A percentile compares a stretch with the other conserved stretches of the same genome.
Evolutionary conservation across 306 rosid species (phyloP).

Genomic region (Prunus armeniaca): DNA sequence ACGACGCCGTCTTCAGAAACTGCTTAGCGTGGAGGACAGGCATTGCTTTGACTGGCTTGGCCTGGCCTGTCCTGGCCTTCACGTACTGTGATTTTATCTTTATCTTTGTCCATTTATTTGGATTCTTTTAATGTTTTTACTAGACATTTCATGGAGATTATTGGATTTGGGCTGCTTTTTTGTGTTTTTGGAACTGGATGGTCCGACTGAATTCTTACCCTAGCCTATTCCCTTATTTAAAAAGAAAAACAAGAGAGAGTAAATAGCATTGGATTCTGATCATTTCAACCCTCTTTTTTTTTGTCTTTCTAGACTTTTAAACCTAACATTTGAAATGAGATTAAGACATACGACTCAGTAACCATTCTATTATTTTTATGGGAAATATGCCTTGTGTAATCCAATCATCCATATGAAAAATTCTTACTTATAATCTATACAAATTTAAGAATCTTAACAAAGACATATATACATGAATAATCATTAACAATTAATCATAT

Average conservation of each 20-base stretch:
- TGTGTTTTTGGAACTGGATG: not conserved
- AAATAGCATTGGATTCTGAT: constrained; percentile 10
- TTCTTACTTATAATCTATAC: not conserved
- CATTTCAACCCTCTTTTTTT: not conserved
- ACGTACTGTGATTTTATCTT: not conserved
- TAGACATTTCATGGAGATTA: not conserved
- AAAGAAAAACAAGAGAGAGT: not conserved
- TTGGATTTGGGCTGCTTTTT: not conserved
- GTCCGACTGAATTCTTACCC: not conserved
- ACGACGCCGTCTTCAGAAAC: constrained; percentile 19
- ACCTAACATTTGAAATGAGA: not conserved
- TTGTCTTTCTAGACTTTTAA: not conserved
- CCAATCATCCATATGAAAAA: not conserved
- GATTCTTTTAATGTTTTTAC: not conserved
- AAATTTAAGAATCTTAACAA: not conserved
- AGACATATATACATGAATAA: not conserved
- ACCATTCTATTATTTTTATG: not conserved
- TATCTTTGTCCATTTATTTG: not conserved
- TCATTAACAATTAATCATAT: not conserved
- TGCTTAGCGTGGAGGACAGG: not conserved
- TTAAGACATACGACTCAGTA: not conserved
- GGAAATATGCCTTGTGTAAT: not conserved
- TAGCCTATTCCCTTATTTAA: not conserved
- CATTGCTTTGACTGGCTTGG: not conserved
- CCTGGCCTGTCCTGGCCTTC: not conserved